phyloP scores from a whole-genome alignment of 345 rosid species.

The Brassica nigra region DNA sequence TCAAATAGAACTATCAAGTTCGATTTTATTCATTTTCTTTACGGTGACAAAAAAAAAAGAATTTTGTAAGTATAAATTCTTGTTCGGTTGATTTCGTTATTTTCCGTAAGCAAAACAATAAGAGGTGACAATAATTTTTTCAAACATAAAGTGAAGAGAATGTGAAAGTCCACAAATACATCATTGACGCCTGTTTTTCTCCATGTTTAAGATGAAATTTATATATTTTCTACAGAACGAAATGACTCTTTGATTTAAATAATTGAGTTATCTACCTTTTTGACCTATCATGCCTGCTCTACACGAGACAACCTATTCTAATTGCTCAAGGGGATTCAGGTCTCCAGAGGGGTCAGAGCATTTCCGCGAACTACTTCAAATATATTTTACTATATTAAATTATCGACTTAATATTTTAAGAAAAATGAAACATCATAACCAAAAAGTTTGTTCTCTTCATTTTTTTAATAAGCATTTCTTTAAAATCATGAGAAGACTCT shows the following conservation, averaged over 20 bases:
- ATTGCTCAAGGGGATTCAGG: background rate
- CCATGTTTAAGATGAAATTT: background rate
- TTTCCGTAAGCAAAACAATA: background rate
- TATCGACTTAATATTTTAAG: too few relatives aligned
- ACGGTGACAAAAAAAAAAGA: too few relatives aligned
- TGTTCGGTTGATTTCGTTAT: background rate
- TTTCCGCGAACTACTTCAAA: background rate
- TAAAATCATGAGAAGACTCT: too few relatives aligned
- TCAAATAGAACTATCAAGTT: too few relatives aligned
- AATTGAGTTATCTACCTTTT: background rate
- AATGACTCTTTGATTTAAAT: background rate
- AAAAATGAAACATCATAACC: too few relatives aligned
- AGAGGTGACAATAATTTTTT: background rate
- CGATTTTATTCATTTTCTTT: too few relatives aligned
- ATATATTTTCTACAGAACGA: background rate
- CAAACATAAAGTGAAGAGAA: background rate
- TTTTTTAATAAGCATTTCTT: too few relatives aligned
- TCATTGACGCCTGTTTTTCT: background rate
- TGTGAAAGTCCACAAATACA: background rate
- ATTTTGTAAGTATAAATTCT: too few relatives aligned
- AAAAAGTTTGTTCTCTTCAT: too few relatives aligned
- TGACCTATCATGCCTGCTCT: slow-evolving; percentile 8
- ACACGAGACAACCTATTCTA: background rate
- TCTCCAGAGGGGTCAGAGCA: background rate
- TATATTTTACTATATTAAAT: too few relatives aligned